Base-by-base conservation (phyloP, 768 basidiomycete genomes). In the Trametes meyenii region DNA sequence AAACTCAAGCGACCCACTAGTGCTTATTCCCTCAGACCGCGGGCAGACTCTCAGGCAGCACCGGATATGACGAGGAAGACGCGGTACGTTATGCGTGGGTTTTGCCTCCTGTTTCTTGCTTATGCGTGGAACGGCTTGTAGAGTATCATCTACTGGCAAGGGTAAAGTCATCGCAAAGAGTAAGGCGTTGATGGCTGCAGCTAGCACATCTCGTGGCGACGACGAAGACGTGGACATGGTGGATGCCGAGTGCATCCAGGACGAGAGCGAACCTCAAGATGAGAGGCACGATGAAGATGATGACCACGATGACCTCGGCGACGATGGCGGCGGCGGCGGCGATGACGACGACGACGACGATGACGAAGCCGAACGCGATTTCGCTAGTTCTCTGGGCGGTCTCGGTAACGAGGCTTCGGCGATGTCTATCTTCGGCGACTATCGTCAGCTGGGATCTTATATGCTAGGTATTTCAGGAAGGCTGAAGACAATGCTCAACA, bases 381-480 rank as follows among this genome's bases (percentile, higher is more conserved):
- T 66, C 66, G 43, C 62, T 1, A 44, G 56, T 24, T 43, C 62
- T 14, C 43, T 66, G 17, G 68, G 70, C 21, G 77, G 78, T 44
- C 79, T 83, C 55, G 88, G 53, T 19, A 51, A 89, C 70, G 90
- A 90, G 68, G 75, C 85, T 5, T 81, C 87, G 0, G 88, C 90
- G 35, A 80, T 92, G 80, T 87, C 89, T 61, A 89, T 93, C 67
- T 90, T 90, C 67, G 90, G 90, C 67, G 91, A 92, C 74, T 95
- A 90, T 76, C 87, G 92, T 52, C 87, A 91, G 65, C 83, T 93
- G 70, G 92, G 92, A 51, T 90, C 91, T n/a, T 93, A 93, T 76
- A 94, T 98, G 90, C 83, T 92, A 68, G 91, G 91, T 29, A 84
- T 96, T 50, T 89, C 89, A 23, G 85, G 85, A 29, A 89, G 96